phyloP scores from a whole-genome alignment of 768 basidiomycete species.

The Mycena venus region DNA sequence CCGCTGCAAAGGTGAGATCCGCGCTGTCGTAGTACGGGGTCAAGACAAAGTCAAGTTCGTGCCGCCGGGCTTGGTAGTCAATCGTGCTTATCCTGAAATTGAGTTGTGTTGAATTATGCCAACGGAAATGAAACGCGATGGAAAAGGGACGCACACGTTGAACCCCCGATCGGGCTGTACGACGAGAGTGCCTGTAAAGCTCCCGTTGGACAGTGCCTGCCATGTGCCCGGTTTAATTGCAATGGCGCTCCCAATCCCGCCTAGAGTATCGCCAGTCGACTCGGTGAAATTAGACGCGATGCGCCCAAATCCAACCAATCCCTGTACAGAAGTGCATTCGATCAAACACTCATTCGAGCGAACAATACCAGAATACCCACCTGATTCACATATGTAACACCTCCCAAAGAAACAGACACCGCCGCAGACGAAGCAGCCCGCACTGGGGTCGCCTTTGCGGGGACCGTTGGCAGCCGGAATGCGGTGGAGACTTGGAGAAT shows the following conservation, averaged over 20 bases:
- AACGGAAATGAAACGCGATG: conserved; percentile 28
- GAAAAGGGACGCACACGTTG: conserved; percentile 59
- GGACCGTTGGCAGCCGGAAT: background rate
- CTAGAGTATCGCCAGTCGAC: conserved; percentile 70
- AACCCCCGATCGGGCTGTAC: conserved; percentile 73
- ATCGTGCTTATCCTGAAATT: conserved; percentile 60
- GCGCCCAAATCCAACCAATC: conserved; percentile 69
- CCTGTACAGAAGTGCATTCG: conserved; percentile 40
- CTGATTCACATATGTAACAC: conserved; percentile 30
- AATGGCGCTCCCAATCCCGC: conserved; percentile 75
- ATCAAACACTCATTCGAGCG: background rate
- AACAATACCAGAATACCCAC: background rate
- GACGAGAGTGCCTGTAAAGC: conserved; percentile 64
- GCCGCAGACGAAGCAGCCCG: background rate
- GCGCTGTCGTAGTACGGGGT: conserved; percentile 64
- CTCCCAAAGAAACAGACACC: conserved; percentile 24
- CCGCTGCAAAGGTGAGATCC: conserved; percentile 62
- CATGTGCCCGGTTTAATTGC: conserved; percentile 67
- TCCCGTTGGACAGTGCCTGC: conserved; percentile 47
- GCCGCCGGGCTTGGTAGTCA: conserved; percentile 76
- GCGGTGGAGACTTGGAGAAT: background rate
- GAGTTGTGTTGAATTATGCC: conserved; percentile 11
- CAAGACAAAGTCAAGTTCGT: conserved; percentile 69
- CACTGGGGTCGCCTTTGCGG: background rate
- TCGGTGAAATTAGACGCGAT: conserved; percentile 71